Conservation (phyloP, 2,329 filamentous ascomycete genomes). For the Pseudohalonectria lignicola region DNA sequence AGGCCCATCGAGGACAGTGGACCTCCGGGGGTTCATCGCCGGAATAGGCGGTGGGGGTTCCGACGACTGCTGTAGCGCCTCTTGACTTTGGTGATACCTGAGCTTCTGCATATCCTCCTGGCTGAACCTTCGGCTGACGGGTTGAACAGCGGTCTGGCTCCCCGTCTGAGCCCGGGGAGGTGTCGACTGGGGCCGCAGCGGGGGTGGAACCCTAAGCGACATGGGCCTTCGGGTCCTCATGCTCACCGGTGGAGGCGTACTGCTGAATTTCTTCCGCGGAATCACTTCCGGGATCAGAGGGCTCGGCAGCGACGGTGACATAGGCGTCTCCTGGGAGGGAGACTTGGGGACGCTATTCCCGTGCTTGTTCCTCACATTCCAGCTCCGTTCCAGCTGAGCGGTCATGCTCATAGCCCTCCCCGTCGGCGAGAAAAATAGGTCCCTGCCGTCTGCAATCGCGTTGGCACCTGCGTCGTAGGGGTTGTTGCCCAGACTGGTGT, state of each 20-base stretch:
- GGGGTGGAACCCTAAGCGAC: conserved; percentile 20
- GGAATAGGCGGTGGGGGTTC: conserved; percentile 10
- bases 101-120: conserved; percentile 17
- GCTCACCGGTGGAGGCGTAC: conserved; percentile 28
- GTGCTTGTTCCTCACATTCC: conserved; percentile 6
- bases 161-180: conserved; percentile 12
- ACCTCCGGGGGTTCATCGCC: conserved; percentile 13
- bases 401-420: conserved; percentile 20
- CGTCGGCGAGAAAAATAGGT: conserved; percentile 5
- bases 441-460: conserved; percentile 7
- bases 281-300: conserved; percentile 15
- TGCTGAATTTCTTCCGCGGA: conserved; percentile 6
- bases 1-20: conserved; percentile 9
- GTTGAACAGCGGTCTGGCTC: conserved; percentile 6
- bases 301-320: conserved; percentile 12
- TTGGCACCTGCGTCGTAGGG: conserved; percentile 16
- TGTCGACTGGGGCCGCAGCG: conserved; percentile 23
- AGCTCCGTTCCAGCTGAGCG: conserved; percentile 14
- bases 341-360: conserved; percentile 6
- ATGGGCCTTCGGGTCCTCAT: conserved; percentile 26
- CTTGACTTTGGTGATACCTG: conserved; percentile 8
- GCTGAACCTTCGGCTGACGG: conserved; percentile 13
- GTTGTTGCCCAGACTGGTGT: conserved; percentile 14
- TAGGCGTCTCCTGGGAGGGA: no score
- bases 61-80: conserved; percentile 4